A percentile compares a stretch with the other conserved stretches of the same genome.
These are phyloP conservation scores for Bipolaris cookei DNA, from an alignment of 2,329 filamentous ascomycete genomes.

Conservation along the genomic window DNA sequence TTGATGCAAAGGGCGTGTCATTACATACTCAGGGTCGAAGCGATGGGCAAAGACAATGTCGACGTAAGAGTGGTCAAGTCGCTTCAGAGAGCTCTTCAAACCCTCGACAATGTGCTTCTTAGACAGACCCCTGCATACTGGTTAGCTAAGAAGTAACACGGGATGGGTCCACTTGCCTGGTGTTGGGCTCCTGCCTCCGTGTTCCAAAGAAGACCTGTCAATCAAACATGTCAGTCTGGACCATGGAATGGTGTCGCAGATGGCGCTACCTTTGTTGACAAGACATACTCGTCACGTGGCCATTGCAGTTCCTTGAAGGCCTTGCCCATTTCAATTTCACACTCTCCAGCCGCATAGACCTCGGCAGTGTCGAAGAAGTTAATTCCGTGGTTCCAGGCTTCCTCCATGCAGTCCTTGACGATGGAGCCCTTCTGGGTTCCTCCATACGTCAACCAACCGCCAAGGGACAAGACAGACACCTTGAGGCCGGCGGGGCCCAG, in stretches of 20 bases:
- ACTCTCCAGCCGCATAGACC: slow-evolving; percentile 64
- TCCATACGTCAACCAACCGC: slow-evolving; percentile 56
- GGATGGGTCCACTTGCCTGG: slow-evolving; percentile 23
- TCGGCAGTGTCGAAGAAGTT: slow-evolving; percentile 61
- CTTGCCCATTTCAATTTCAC: slow-evolving; percentile 65
- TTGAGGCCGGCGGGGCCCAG: slow-evolving; percentile 53
- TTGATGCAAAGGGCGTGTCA: too few relatives aligned
- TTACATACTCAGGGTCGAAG: slow-evolving; percentile 56
- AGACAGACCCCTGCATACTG: slow-evolving; percentile 48
- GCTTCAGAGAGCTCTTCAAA: slow-evolving; percentile 62
- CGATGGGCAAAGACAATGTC: slow-evolving; percentile 69
- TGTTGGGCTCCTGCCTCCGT: slow-evolving; percentile 64
- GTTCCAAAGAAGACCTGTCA: slow-evolving; percentile 61
- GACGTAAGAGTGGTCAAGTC: slow-evolving; percentile 70
- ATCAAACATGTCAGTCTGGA: slow-evolving; percentile 9
- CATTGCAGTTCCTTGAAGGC: slow-evolving; percentile 57
- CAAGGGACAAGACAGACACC: slow-evolving; percentile 59
- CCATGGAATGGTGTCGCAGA: not conserved
- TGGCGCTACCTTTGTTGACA: slow-evolving; percentile 32
- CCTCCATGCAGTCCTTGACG: slow-evolving; percentile 59
- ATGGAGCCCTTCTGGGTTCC: slow-evolving; percentile 56
- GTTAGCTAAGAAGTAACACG: not conserved
- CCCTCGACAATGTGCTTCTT: slow-evolving; percentile 64
- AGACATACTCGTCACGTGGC: slow-evolving; percentile 50
- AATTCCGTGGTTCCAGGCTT: slow-evolving; percentile 58